Conservation (phyloP, 176 grass and related monocot species). For the Phoenix roebelenii region DNA sequence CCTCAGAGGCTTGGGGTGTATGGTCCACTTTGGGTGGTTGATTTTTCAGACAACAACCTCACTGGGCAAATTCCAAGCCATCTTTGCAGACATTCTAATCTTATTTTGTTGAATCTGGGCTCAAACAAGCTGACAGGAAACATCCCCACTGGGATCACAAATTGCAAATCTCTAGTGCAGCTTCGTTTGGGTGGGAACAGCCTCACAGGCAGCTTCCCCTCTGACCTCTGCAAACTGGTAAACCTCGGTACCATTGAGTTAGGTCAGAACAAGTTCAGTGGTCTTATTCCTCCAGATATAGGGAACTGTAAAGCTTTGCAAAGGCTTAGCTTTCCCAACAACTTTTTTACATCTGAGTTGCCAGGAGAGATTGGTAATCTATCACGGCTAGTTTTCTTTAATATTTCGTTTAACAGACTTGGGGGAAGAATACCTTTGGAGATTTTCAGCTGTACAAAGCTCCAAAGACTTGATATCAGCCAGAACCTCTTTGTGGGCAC, state of each 20-base stretch:
- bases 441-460: slow-evolving; percentile 77
- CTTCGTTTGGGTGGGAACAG: slow-evolving; percentile 62
- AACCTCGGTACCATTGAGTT: slow-evolving; percentile 89
- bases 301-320: slow-evolving; percentile 67
- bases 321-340: slow-evolving; percentile 72
- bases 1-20: slow-evolving; percentile 75
- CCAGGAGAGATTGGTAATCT: slow-evolving; percentile 71
- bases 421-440: slow-evolving; percentile 66
- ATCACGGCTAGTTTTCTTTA: slow-evolving; percentile 80
- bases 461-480: slow-evolving; percentile 94
- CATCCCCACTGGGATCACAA: slow-evolving; percentile 67
- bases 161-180: slow-evolving; percentile 84
- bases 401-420: slow-evolving; percentile 84
- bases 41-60: slow-evolving; percentile 89
- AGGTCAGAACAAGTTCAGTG: slow-evolving; percentile 72
- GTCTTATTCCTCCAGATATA: slow-evolving; percentile 78
- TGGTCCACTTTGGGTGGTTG: slow-evolving; percentile 85
- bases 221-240: slow-evolving; percentile 60
- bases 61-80: slow-evolving; percentile 71
- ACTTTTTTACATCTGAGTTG: slow-evolving; percentile 81
- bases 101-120: slow-evolving; percentile 83
- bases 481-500: slow-evolving; percentile 72
- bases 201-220: slow-evolving; percentile 88
- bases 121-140: slow-evolving; percentile 79
- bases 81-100: slow-evolving; percentile 76